phyloP scores from a whole-genome alignment of 1,284 basidiomycete genomes.

The Termitomyces sp. region DNA sequence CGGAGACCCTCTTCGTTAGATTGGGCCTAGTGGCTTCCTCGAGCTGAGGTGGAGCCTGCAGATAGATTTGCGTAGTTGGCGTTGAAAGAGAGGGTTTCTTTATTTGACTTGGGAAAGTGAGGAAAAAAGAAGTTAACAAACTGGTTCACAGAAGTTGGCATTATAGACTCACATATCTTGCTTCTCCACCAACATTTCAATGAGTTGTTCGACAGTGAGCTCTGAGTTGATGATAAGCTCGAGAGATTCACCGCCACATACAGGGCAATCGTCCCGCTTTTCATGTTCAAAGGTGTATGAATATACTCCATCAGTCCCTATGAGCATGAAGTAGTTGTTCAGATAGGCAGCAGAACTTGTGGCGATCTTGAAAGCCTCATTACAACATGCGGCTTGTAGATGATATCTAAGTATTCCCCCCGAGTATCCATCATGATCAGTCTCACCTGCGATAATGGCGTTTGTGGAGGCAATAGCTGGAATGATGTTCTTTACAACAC shows the following conservation, averaged over 20 bases:
- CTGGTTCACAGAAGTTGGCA: neutral
- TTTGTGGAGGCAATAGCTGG: conserved; percentile 97
- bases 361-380: conserved; percentile 98
- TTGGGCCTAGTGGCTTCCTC: conserved; percentile 87
- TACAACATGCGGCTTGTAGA: conserved; percentile 86
- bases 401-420: neutral
- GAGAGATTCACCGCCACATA: conserved; percentile 89
- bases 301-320: conserved; percentile 95
- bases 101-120: conserved; percentile 69
- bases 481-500: conserved; percentile 99
- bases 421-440: conserved; percentile 12
- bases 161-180: conserved; percentile 76
- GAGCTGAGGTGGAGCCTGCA: conserved; percentile 88
- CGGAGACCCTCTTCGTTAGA: conserved; percentile 78
- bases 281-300: conserved; percentile 98
- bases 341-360: conserved; percentile 92
- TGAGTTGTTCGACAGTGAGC: conserved; percentile 77
- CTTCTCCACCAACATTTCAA: conserved; percentile 79
- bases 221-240: conserved; percentile 65
- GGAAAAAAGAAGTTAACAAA: conserved; percentile 2
- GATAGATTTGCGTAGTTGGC: conserved; percentile 72
- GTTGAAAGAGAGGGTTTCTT: conserved; percentile 86
- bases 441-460: conserved; percentile 85
- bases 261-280: conserved; percentile 89
- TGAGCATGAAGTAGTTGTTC: conserved; percentile 98